These are phyloP conservation scores for Jimgerdemannia flammicorona DNA, from an alignment of 192 early-diverging fungal species.

Conservation along the genomic window DNA sequence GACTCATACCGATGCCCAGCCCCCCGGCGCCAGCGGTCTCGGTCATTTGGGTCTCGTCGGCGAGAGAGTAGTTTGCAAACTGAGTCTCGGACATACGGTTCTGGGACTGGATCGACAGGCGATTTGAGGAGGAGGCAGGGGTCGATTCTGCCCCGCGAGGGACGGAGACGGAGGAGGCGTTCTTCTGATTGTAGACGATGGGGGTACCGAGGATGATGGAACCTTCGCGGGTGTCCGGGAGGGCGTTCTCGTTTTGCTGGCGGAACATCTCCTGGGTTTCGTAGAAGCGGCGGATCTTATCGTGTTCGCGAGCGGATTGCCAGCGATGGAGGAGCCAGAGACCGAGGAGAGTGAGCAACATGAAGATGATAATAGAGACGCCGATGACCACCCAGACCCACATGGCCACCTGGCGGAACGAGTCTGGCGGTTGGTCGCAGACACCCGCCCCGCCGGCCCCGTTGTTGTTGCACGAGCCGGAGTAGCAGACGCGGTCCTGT, in stretches of 20 bases:
- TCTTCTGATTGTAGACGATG: not conserved
- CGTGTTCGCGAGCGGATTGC: constrained; percentile 30
- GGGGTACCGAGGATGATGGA: not conserved
- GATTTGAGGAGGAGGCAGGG: not conserved
- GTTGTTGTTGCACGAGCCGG: constrained; percentile 18
- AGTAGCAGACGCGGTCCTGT: constrained; percentile 29
- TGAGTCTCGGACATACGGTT: not conserved
- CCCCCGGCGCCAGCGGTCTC: not conserved
- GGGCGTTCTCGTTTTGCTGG: constrained; percentile 1
- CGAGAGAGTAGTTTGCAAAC: not conserved
- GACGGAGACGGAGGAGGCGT: not conserved
- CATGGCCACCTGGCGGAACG: constrained; percentile 16
- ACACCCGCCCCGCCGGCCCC: constrained; percentile 10
- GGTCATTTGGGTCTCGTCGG: not conserved
- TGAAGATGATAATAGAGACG: constrained; percentile 21
- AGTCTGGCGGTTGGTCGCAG: constrained; percentile 22
- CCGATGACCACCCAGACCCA: constrained; percentile 27
- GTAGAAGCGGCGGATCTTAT: constrained; percentile 28
- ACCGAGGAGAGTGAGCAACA: constrained; percentile 9
- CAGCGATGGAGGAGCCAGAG: constrained; percentile 34
- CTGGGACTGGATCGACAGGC: not conserved
- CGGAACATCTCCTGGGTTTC: constrained; percentile 15
- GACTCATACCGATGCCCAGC: not conserved
- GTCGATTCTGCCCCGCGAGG: no score
- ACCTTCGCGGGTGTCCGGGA: not conserved